Evolutionary conservation across 2,329 filamentous ascomycete species (phyloP).

Genomic region (Sphaerulina musiva): DNA sequence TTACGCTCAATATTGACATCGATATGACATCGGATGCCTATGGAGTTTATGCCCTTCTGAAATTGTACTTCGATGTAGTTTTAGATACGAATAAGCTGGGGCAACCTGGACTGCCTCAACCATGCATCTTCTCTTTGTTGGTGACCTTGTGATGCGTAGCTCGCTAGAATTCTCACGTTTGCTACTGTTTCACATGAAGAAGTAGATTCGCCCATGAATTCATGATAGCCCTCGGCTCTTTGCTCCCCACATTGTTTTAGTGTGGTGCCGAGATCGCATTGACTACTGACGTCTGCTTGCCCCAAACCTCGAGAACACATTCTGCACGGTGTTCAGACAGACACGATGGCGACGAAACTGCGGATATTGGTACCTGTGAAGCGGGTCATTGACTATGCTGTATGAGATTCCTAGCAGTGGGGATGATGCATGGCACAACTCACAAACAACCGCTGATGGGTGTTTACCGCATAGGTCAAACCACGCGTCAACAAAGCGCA

Average conservation of each 20-base stretch:
- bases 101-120: conserved; percentile 2
- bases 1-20: conserved; percentile 16
- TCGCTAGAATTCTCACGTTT: too few species aligned
- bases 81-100: conserved; percentile 16
- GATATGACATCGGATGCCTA: conserved; percentile 15
- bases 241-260: conserved; percentile 2
- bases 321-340: neutral
- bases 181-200: too few species aligned
- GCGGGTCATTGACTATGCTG: conserved; percentile 54
- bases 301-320: neutral
- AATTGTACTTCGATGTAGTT: conserved; percentile 26
- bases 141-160: neutral
- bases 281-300: conserved; percentile 12
- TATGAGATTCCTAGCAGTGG: conserved; percentile 31
- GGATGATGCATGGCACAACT: neutral
- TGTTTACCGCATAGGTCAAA: conserved; percentile 50
- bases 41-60: conserved; percentile 18
- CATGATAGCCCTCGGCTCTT: conserved; percentile 5
- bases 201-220: too few species aligned
- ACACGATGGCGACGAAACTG: conserved; percentile 40
- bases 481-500: conserved; percentile 63
- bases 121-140: neutral
- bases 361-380: conserved; percentile 53
- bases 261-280: conserved; percentile 8
- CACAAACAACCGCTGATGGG: neutral